phyloP scores from a whole-genome alignment of 2,329 filamentous ascomycete genomes.

The Pestalotiopsis sp. region DNA sequence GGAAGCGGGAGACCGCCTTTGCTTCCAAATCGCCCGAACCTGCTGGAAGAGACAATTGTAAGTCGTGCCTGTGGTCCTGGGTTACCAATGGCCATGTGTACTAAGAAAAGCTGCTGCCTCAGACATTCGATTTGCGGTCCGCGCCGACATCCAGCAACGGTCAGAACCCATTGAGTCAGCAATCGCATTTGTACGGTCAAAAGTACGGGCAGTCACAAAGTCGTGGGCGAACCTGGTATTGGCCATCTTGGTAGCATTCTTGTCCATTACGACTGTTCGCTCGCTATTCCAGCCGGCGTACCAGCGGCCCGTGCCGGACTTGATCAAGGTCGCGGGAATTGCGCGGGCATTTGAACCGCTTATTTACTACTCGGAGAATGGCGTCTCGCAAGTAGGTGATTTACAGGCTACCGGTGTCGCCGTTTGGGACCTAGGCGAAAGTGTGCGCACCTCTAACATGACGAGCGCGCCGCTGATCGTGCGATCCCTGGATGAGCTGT shows the following conservation, averaged over 20 bases:
- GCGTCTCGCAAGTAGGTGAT: conserved; percentile 82
- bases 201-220: conserved; percentile 63
- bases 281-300: conserved; percentile 70
- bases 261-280: conserved; percentile 68
- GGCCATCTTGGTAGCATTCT: conserved; percentile 62
- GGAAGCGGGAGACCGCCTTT: conserved; percentile 29
- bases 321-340: conserved; percentile 88
- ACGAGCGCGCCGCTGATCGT: conserved; percentile 87
- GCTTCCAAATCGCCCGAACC: conserved; percentile 32
- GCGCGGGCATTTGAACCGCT: conserved; percentile 92
- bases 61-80: conserved; percentile 26
- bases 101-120: conserved; percentile 24
- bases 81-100: conserved; percentile 1
- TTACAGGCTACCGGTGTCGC: conserved; percentile 90
- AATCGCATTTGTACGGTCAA: conserved; percentile 64
- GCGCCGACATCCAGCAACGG: conserved; percentile 85
- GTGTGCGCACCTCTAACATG: conserved; percentile 87
- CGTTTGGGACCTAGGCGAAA: conserved; percentile 94
- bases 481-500: conserved; percentile 80
- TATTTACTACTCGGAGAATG: conserved; percentile 92
- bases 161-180: conserved; percentile 81
- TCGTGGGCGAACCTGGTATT: conserved; percentile 71
- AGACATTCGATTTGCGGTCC: conserved; percentile 88
- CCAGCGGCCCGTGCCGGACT: conserved; percentile 73
- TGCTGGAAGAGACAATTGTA: conserved; percentile 52